Conservation (phyloP, 108 stramenopile genomes). For the Skeletonema menzelii region DNA sequence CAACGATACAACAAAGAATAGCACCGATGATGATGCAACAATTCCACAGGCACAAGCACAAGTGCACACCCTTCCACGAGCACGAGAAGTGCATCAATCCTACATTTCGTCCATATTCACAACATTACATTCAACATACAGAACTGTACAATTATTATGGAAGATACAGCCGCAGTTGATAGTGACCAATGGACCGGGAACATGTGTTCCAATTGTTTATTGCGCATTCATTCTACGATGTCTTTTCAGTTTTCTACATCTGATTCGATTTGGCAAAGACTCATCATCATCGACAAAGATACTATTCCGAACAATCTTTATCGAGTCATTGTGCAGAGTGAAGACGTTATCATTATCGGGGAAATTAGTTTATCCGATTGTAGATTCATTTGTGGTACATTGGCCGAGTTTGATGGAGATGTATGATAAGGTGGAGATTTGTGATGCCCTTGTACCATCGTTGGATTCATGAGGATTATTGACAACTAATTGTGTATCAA, state of each 20-base stretch:
- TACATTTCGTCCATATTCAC: conserved; percentile 55
- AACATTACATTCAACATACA: conserved; percentile 46
- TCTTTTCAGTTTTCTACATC: not conserved
- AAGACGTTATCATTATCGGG: conserved; percentile 83
- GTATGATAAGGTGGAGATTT: conserved; percentile 51
- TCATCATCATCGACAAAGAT: not conserved
- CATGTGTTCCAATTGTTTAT: conserved; percentile 80
- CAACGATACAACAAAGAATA: not conserved
- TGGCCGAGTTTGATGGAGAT: conserved; percentile 71
- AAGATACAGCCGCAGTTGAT: conserved; percentile 66
- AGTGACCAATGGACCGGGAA: conserved; percentile 90
- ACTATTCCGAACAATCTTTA: conserved; percentile 69
- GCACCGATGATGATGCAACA: not conserved
- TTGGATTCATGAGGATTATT: not conserved
- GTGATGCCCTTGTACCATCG: conserved; percentile 34
- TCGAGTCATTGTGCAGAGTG: conserved; percentile 89
- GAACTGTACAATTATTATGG: conserved; percentile 41
- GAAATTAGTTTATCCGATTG: conserved; percentile 81
- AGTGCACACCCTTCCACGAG: conserved; percentile 64
- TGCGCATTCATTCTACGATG: conserved; percentile 55
- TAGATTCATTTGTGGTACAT: conserved; percentile 86
- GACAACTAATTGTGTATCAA: no score
- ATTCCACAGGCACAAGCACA: conserved; percentile 3
- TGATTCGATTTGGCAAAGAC: not conserved
- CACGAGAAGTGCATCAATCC: conserved; percentile 74